These are phyloP conservation scores for Prunella vulgaris DNA, from an alignment of 257 asterid genomes.

Conservation along the genomic window DNA sequence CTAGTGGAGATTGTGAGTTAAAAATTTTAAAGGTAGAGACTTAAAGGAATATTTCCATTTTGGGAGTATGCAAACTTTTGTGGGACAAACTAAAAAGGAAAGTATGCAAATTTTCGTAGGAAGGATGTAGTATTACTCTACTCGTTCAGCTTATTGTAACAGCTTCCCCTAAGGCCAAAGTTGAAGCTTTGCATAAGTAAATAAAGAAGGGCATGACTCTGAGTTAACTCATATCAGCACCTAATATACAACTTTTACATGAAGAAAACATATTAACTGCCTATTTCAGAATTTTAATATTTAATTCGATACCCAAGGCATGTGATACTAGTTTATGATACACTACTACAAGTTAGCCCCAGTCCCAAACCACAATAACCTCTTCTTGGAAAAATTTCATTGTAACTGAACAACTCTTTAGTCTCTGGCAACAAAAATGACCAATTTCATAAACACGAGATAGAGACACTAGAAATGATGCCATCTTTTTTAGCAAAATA, in stretches of 20 bases:
- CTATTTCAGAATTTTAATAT: background rate
- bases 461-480: background rate
- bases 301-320: background rate
- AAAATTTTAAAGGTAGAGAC: too few relatives aligned
- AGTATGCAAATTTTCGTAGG: too few relatives aligned
- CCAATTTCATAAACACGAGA: background rate
- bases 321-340: background rate
- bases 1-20: too few relatives aligned
- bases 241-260: background rate
- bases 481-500: background rate
- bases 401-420: too few relatives aligned
- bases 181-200: background rate
- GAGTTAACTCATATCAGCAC: background rate
- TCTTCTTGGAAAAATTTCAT: too few relatives aligned
- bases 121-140: too few relatives aligned
- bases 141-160: constrained; percentile 10
- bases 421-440: background rate
- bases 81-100: too few relatives aligned
- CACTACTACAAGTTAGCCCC: background rate
- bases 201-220: background rate
- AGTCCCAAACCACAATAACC: background rate
- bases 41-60: too few relatives aligned
- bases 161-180: constrained; percentile 1
- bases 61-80: too few relatives aligned
- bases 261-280: constrained; percentile 1